Evolutionary conservation across 2,329 filamentous ascomycete genomes (phyloP).

Genomic region (Cytospora piceae): DNA sequence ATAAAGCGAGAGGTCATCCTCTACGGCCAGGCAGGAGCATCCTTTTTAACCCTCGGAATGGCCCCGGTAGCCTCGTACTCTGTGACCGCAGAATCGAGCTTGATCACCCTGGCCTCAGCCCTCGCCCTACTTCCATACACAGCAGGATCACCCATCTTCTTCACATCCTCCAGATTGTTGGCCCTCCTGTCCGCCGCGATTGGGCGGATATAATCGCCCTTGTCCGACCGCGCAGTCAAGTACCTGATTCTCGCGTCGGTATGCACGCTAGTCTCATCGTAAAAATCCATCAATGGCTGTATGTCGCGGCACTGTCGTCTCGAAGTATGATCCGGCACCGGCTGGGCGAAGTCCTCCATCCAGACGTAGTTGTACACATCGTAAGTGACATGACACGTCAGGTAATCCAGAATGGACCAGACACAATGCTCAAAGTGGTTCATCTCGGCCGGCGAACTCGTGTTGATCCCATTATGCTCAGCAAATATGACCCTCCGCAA

Average conservation of each 20-base stretch:
- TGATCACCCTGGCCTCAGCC: slow-evolving; percentile 7
- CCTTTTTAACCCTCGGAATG: slow-evolving; percentile 7
- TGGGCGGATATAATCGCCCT: background rate
- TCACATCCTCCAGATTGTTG: background rate
- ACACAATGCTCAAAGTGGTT: slow-evolving; percentile 20
- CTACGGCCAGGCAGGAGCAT: slow-evolving; percentile 1
- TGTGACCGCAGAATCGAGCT: slow-evolving; percentile 2
- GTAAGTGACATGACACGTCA: slow-evolving; percentile 17
- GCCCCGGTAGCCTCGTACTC: slow-evolving; percentile 16
- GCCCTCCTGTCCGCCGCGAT: slow-evolving; percentile 11
- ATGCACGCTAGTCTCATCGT: slow-evolving; percentile 2
- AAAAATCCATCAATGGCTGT: slow-evolving; percentile 7
- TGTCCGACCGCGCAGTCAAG: slow-evolving; percentile 1
- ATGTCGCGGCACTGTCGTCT: slow-evolving; percentile 6
- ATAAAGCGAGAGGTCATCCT: too few relatives aligned
- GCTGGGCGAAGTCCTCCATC: slow-evolving; percentile 19
- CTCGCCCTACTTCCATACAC: slow-evolving; percentile 11
- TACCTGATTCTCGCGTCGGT: slow-evolving; percentile 7
- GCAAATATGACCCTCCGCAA: slow-evolving; percentile 11
- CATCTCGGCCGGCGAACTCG: slow-evolving; percentile 8
- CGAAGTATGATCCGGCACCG: slow-evolving; percentile 4
- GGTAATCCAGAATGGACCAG: slow-evolving; percentile 19
- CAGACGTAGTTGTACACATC: slow-evolving; percentile 19
- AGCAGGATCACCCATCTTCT: background rate
- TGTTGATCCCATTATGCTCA: slow-evolving; percentile 12